Evolutionary conservation across 306 rosid genomes (phyloP).

Genomic region (Geum urbanum): DNA sequence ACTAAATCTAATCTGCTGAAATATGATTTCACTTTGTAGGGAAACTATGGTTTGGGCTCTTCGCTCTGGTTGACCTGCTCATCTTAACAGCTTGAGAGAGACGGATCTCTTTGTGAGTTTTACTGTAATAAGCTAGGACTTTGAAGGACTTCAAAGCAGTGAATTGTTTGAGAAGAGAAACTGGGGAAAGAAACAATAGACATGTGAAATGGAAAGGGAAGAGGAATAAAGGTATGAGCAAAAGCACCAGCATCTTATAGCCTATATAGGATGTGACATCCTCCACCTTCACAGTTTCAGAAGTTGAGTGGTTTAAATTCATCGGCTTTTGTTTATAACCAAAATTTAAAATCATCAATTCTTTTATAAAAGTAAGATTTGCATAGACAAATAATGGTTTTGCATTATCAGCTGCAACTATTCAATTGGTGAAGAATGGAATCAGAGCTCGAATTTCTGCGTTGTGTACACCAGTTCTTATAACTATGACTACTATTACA

Average conservation of each 20-base stretch:
- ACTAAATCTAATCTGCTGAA: neutral
- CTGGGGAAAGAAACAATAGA: neutral
- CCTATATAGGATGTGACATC: neutral
- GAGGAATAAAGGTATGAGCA: constrained; percentile 18
- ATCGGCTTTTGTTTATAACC: neutral
- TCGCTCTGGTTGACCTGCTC: constrained; percentile 23
- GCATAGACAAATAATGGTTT: neutral
- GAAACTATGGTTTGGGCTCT: constrained; percentile 18
- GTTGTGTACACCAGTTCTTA: neutral
- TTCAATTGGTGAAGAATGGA: neutral
- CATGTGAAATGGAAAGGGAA: constrained; percentile 6
- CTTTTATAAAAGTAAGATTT: neutral
- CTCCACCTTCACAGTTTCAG: neutral
- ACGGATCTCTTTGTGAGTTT: neutral
- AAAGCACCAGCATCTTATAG: constrained; percentile 14
- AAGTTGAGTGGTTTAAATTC: neutral
- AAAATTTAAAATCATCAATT: neutral
- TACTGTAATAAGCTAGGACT: neutral
- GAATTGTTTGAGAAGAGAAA: neutral
- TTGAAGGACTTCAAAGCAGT: neutral
- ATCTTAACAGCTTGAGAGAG: constrained; percentile 8
- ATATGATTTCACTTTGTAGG: constrained; percentile 21
- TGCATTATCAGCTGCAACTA: neutral
- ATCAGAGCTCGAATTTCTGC: neutral
- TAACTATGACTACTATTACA: neutral